Conservation (phyloP, 1,284 basidiomycete species). For the Microbotryum silenes-acaulis region DNA sequence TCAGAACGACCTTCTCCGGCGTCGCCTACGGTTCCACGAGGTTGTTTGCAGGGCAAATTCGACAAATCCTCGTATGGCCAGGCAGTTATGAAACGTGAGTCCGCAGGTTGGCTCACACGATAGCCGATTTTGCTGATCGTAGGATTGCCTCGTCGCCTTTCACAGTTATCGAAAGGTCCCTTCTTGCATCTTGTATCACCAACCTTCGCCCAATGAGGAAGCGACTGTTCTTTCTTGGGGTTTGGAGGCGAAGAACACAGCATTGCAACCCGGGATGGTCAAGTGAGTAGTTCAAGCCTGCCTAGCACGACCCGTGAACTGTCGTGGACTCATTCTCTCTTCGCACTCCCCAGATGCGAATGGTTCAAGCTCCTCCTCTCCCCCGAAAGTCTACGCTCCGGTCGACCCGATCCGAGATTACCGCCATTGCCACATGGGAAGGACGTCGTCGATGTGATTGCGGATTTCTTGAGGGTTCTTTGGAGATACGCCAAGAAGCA, state of each 20-base stretch:
- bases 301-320: neutral
- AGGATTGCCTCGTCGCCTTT: too few species aligned
- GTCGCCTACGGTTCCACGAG: conserved; percentile 53
- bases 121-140: too few species aligned
- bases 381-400: conserved; percentile 18
- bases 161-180: conserved; percentile 40
- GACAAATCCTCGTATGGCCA: conserved; percentile 56
- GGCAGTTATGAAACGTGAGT: too few species aligned
- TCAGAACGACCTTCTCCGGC: conserved; percentile 51
- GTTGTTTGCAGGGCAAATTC: conserved; percentile 45
- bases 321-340: neutral
- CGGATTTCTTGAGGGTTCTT: conserved; percentile 66
- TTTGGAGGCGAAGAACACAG: conserved; percentile 26
- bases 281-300: conserved; percentile 13
- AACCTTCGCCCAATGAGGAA: conserved; percentile 1
- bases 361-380: conserved; percentile 28
- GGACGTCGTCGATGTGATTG: conserved; percentile 60
- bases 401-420: conserved; percentile 23
- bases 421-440: conserved; percentile 49
- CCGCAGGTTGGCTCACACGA: too few species aligned
- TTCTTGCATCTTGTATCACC: conserved; percentile 1
- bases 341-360: conserved; percentile 15
- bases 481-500: conserved; percentile 77
- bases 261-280: conserved; percentile 16
- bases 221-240: conserved; percentile 27